These are phyloP conservation scores for Pinus tabuliformis DNA, from an alignment of 75 land plant species.

Conservation along the genomic window DNA sequence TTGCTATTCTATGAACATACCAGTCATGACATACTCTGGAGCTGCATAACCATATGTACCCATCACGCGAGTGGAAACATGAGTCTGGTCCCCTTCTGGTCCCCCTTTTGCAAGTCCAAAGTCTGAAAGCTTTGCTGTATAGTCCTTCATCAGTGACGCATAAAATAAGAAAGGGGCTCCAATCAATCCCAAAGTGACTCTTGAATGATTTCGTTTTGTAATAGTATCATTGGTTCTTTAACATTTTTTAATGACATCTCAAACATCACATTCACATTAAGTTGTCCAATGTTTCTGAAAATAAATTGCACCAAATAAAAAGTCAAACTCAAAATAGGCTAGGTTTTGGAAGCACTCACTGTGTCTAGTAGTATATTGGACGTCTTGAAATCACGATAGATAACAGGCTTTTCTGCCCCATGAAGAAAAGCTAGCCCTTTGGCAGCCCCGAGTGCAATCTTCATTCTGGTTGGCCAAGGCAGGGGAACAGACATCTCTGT, in stretches of 20 bases:
- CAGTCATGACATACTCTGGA: constrained; percentile 14
- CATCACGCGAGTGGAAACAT: constrained; percentile 14
- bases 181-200: not conserved
- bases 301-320: not conserved
- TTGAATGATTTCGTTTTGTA: not conserved
- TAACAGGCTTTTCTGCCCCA: constrained; percentile 70
- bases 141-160: constrained; percentile 3
- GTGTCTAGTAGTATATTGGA: constrained; percentile 69
- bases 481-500: constrained; percentile 46
- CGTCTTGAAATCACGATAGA: constrained; percentile 84
- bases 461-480: constrained; percentile 66
- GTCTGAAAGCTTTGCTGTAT: constrained; percentile 12
- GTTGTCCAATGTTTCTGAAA: not conserved
- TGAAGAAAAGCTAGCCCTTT: constrained; percentile 79
- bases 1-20: constrained; percentile 6
- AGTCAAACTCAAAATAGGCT: not conserved
- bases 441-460: constrained; percentile 70
- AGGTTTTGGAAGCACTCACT: constrained; percentile 22
- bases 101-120: constrained; percentile 17
- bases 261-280: not conserved
- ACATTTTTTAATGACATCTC: not conserved
- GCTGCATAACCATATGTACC: constrained; percentile 16
- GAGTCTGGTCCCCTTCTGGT: constrained; percentile 16
- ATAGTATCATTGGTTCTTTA: not conserved
- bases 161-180: not conserved